Conservation (phyloP, 192 early-diverging fungal genomes). For the Entomortierella beljakovae region DNA sequence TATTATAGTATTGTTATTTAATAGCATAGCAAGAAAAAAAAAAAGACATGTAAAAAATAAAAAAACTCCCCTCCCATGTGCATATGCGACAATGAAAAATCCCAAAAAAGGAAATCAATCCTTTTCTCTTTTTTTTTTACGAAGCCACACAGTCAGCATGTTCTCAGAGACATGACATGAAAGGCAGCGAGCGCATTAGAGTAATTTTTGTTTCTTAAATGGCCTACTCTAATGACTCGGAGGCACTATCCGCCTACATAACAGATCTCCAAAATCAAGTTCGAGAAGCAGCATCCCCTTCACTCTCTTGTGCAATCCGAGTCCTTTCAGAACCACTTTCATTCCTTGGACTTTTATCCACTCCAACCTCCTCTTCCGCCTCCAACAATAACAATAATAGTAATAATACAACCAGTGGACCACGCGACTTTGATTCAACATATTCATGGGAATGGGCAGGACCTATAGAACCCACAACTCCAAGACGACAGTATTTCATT, state of each 20-base stretch:
- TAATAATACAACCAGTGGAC: no score
- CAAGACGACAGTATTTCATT: slow-evolving; percentile 22
- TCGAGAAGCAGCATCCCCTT: slow-evolving; percentile 4
- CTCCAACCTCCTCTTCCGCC: no score
- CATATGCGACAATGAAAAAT: not conserved
- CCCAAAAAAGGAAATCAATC: slow-evolving; percentile 13
- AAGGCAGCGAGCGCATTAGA: not conserved
- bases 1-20: not conserved
- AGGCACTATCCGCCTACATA: slow-evolving; percentile 35
- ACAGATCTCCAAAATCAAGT: slow-evolving; percentile 35
- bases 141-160: not conserved
- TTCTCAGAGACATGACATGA: not conserved
- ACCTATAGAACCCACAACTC: slow-evolving; percentile 8
- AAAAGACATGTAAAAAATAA: not conserved
- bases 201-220: slow-evolving; percentile 9
- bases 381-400: no score
- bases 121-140: not conserved
- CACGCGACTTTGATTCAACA: no score
- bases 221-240: slow-evolving; percentile 16
- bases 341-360: slow-evolving; percentile 15
- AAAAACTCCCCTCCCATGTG: not conserved
- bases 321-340: slow-evolving; percentile 43
- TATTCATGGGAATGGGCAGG: slow-evolving; percentile 14
- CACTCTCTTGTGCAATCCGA: slow-evolving; percentile 15
- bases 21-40: not conserved